Evolutionary conservation across 257 asterid genomes (phyloP).

Genomic region (Fraxinus americana): DNA sequence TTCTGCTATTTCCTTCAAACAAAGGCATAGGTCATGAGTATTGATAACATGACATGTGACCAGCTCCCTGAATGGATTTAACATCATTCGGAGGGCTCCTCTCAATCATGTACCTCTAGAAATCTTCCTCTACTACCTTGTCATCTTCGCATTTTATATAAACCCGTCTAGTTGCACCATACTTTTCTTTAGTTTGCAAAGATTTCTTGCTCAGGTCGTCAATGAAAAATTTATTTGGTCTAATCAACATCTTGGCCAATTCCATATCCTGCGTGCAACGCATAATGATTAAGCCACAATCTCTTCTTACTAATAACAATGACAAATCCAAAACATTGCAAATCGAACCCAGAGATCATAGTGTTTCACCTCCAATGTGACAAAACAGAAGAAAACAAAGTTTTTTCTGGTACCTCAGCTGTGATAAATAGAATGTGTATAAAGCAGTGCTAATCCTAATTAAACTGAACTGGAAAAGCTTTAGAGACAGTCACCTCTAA

Average conservation of each 20-base stretch:
- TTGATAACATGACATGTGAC: constrained; percentile 65
- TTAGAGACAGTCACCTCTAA: constrained; percentile 33
- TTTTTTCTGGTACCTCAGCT: no score
- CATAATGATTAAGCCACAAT: not conserved
- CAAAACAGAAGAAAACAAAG: no score
- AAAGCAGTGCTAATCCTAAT: no score
- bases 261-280: constrained; percentile 52
- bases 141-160: constrained; percentile 52
- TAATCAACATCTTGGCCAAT: constrained; percentile 49
- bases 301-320: no score
- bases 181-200: constrained; percentile 42
- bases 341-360: no score
- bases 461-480: not conserved
- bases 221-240: constrained; percentile 39
- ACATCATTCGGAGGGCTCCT: constrained; percentile 54
- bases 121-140: constrained; percentile 45
- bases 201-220: constrained; percentile 41
- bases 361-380: no score
- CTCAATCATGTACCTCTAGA: constrained; percentile 47
- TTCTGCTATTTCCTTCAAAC: constrained; percentile 34
- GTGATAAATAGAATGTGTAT: no score
- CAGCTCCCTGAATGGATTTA: constrained; percentile 38
- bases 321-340: not conserved
- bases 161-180: constrained; percentile 48
- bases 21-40: constrained; percentile 31